These are phyloP conservation scores for Ceratocystis smalleyi DNA, from an alignment of 2,329 filamentous ascomycete genomes.

Conservation along the genomic window DNA sequence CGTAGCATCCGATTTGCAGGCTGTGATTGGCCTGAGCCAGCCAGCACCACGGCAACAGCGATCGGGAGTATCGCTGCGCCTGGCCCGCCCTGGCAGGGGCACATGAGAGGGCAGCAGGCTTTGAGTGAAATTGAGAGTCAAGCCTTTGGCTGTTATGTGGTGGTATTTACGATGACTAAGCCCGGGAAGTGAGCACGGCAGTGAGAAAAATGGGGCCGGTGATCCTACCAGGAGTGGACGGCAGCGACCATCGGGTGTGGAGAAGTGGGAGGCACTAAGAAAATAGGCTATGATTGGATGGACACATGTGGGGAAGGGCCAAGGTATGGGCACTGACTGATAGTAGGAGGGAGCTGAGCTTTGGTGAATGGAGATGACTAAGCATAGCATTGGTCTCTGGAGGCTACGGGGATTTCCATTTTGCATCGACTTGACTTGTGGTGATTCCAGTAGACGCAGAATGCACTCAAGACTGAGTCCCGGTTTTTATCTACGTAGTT, in stretches of 20 bases:
- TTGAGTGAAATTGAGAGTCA: neutral
- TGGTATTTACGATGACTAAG: neutral
- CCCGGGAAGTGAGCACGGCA: conserved; percentile 20
- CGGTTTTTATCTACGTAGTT: no score
- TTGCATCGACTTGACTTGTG: no score
- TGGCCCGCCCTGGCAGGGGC: neutral
- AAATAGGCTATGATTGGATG: neutral
- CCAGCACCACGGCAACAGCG: neutral
- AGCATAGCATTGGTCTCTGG: no score
- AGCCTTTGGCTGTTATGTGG: neutral
- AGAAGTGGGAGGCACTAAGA: neutral
- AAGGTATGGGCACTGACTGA: neutral
- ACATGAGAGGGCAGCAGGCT: neutral
- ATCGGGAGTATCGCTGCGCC: neutral
- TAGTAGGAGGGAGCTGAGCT: no score
- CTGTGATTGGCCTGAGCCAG: neutral
- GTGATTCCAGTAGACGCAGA: no score
- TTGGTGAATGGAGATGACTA: neutral
- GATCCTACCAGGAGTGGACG: neutral
- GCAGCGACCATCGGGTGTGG: neutral
- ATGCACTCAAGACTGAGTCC: no score
- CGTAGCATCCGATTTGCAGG: neutral
- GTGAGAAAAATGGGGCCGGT: conserved; percentile 17
- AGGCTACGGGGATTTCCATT: no score
- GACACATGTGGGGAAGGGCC: neutral